Evolutionary conservation across 1,139 yeast species (phyloP).

Genomic region (Debaryomyces fabryi): DNA sequence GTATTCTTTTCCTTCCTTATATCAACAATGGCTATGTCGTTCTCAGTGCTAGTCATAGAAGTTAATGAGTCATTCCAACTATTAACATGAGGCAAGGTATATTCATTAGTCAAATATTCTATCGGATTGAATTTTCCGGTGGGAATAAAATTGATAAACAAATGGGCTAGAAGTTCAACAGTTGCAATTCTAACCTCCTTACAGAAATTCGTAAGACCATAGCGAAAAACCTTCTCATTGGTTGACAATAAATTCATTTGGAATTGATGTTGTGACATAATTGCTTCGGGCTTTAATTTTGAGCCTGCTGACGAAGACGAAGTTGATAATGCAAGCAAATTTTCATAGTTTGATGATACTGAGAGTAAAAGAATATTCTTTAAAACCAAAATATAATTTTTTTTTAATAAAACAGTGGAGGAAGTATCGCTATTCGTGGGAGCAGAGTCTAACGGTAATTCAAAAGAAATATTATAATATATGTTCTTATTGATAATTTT

Average conservation of each 20-base stretch:
- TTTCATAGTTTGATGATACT: conserved; percentile 42
- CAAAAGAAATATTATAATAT: conserved; percentile 21
- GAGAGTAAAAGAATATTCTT: conserved; percentile 38
- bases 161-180: conserved; percentile 38
- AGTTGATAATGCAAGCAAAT: conserved; percentile 38
- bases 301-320: conserved; percentile 40
- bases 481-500: conserved; percentile 37
- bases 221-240: conserved; percentile 34
- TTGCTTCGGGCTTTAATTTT: conserved; percentile 46
- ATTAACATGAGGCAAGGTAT: conserved; percentile 32
- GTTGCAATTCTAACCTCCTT: conserved; percentile 43
- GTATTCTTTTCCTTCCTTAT: conserved; percentile 27
- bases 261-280: conserved; percentile 43
- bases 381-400: conserved; percentile 36
- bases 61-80: conserved; percentile 29
- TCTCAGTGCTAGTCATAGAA: conserved; percentile 19
- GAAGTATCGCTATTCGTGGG: conserved; percentile 21
- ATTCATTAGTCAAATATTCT: conserved; percentile 37
- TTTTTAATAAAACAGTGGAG: conserved; percentile 31
- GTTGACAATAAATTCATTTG: conserved; percentile 34
- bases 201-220: conserved; percentile 35
- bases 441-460: conserved; percentile 18
- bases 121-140: conserved; percentile 42
- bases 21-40: conserved; percentile 19
- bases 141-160: conserved; percentile 41